A percentile compares a stretch with the other conserved stretches of the same genome.
Conservation (phyloP, 306 rosid species). For the Trichosanthes cucumerina region DNA sequence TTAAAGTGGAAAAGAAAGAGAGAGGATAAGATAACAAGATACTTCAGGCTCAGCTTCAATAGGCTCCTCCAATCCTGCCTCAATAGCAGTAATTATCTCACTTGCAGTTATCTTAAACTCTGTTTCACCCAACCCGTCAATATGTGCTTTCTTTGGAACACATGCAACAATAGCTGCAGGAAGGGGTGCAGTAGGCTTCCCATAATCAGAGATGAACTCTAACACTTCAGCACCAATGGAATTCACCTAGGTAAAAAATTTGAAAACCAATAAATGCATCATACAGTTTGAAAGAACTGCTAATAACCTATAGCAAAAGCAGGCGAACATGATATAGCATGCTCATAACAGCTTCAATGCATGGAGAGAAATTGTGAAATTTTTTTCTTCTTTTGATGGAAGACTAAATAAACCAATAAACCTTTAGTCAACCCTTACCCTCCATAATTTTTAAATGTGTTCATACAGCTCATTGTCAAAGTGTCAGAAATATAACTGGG, state of each 20-base stretch:
- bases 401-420: neutral
- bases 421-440: neutral
- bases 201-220: slow-evolving; percentile 82
- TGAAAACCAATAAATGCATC: neutral
- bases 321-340: neutral
- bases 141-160: slow-evolving; percentile 78
- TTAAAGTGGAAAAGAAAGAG: neutral
- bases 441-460: neutral
- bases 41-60: slow-evolving; percentile 99
- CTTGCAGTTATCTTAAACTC: slow-evolving; percentile 73
- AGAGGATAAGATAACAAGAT: slow-evolving; percentile 16
- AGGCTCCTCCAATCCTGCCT: slow-evolving; percentile 68
- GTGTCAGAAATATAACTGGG: neutral
- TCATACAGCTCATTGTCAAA: neutral
- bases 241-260: slow-evolving; percentile 53
- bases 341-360: neutral
- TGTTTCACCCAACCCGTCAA: slow-evolving; percentile 81
- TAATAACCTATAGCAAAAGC: neutral
- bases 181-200: slow-evolving; percentile 79
- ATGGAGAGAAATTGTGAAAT: neutral
- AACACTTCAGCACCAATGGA: slow-evolving; percentile 78
- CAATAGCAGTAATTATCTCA: slow-evolving; percentile 78
- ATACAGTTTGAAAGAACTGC: neutral
- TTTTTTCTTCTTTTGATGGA: neutral
- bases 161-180: slow-evolving; percentile 99